A percentile compares a stretch with the other conserved stretches of the same genome.
Conservation (phyloP, 2,329 filamentous ascomycete genomes). For the Epichloe scottii region DNA sequence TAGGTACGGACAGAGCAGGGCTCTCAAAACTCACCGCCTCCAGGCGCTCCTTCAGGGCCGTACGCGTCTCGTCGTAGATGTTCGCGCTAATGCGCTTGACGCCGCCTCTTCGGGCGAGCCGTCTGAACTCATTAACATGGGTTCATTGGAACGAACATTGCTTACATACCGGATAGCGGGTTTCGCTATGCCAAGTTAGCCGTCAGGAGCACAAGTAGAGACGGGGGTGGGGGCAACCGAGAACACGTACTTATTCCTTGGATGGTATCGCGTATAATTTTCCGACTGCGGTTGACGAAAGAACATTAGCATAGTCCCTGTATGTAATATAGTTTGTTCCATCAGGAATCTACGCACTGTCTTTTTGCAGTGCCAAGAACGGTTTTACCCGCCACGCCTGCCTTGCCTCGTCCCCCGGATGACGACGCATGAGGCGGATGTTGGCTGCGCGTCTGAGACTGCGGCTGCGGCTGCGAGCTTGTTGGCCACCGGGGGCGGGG, state of each 20-base stretch:
- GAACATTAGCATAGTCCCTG: background rate
- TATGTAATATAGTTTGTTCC: background rate
- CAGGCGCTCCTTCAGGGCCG: constrained; percentile 37
- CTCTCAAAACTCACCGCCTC: constrained; percentile 25
- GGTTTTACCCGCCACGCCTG: constrained; percentile 2
- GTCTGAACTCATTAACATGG: constrained; percentile 26
- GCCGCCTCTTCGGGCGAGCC: constrained; percentile 62
- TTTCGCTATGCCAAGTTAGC: constrained; percentile 2
- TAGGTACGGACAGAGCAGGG: background rate
- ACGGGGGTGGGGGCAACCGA: background rate
- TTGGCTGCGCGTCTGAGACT: background rate
- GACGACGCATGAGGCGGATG: background rate
- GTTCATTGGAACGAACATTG: background rate
- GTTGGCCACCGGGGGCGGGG: background rate
- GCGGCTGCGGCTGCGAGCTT: background rate
- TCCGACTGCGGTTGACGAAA: constrained; percentile 4
- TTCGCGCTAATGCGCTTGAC: constrained; percentile 57
- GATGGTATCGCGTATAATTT: constrained; percentile 10
- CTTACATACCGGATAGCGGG: constrained; percentile 4
- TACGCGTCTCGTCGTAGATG: constrained; percentile 52
- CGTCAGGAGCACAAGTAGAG: constrained; percentile 6
- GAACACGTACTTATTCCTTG: constrained; percentile 7
- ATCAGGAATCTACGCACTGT: background rate
- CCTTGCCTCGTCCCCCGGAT: background rate
- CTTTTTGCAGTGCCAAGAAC: background rate